phyloP scores from a whole-genome alignment of 2,329 filamentous ascomycete genomes.

The Penicillium sp. region DNA sequence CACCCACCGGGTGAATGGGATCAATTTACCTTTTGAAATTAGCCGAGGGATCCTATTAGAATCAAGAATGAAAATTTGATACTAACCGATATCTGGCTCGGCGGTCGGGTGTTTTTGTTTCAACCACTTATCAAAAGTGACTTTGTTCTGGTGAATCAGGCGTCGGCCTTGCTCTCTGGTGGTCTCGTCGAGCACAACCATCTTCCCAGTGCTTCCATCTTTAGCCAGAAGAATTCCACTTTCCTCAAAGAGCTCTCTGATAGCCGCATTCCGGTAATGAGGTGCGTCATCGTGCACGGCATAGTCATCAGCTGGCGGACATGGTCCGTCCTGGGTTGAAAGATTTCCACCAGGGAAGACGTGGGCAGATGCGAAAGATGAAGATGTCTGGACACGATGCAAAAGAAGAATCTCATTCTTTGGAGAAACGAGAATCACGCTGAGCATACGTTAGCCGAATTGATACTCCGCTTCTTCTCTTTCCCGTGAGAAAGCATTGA shows the following conservation, averaged over 20 bases:
- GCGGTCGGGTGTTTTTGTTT: conserved; percentile 36
- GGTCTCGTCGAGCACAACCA: conserved; percentile 61
- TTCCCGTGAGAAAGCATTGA: background rate
- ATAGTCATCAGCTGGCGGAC: conserved; percentile 51
- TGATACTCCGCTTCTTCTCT: background rate
- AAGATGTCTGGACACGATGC: conserved; percentile 78
- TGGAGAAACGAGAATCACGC: conserved; percentile 81
- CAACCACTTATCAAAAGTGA: conserved; percentile 68
- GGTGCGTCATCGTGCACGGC: conserved; percentile 67
- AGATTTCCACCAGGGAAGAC: conserved; percentile 93
- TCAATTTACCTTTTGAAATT: conserved; percentile 56
- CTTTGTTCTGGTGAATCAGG: conserved; percentile 64
- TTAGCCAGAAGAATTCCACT: conserved; percentile 79
- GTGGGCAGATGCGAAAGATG: conserved; percentile 84
- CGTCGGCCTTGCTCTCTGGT: conserved; percentile 66
- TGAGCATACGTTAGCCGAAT: conserved; percentile 38
- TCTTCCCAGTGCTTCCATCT: conserved; percentile 38
- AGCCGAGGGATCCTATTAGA: background rate
- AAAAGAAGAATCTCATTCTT: conserved; percentile 84
- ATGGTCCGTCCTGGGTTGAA: conserved; percentile 68
- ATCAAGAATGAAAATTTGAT: background rate
- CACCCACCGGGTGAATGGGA: conserved; percentile 89
- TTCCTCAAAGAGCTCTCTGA: conserved; percentile 94
- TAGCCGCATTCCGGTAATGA: conserved; percentile 76
- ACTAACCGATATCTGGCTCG: conserved; percentile 58